Base-by-base conservation (phyloP, 164 flowering plant species). In the Tinospora cordifolia region DNA sequence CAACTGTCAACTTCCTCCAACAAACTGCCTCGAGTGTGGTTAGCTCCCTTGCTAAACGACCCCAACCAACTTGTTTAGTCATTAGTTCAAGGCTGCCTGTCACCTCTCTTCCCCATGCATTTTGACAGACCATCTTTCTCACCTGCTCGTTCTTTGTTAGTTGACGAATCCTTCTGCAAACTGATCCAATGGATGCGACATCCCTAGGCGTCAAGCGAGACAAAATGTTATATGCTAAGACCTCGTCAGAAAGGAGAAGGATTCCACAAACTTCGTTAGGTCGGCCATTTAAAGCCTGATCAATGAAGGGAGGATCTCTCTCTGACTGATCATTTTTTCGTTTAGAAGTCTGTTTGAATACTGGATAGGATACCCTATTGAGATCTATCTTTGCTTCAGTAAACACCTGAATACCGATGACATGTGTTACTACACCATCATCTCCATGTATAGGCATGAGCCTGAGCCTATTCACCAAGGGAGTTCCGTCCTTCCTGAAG, bases 101-200 rank as follows among this genome's bases (percentile, higher is more conserved):
- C 62, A 93, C 89, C 75, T 90, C 98, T 69, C 82, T 82, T 27
- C 98, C 98, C 98, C 96, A 92, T 62, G 89, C 95, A 83, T 90
- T 92, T 81, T 87, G 94, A 72, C 98, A 92, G 27, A 92, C 98
- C 92, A 86, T 87, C 80, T 88, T 86, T 96, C 98, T 89, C 3
- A 93, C 82, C 57, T 89, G 93, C 74, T 93, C 98, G 74, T 88
- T 86, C 72, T 83, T 85, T 44, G 96, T 86, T 69, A 89, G 67
- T 75, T 83, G 85, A 74, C 84, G 87, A 14, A 90, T 70, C 27
- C 89, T 76, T 66, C 82, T 79, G 69, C 92, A 93, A 24, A 89
- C 98, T 47, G 90, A 90, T 40, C 93, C 90, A 67, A 89, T 83
- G 22, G 98, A 84, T 19, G 93, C 98, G 77, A 93, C 87, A 80